phyloP scores from a whole-genome alignment of 2,329 filamentous ascomycete species.

The Paraphoma chrysanthemicola region DNA sequence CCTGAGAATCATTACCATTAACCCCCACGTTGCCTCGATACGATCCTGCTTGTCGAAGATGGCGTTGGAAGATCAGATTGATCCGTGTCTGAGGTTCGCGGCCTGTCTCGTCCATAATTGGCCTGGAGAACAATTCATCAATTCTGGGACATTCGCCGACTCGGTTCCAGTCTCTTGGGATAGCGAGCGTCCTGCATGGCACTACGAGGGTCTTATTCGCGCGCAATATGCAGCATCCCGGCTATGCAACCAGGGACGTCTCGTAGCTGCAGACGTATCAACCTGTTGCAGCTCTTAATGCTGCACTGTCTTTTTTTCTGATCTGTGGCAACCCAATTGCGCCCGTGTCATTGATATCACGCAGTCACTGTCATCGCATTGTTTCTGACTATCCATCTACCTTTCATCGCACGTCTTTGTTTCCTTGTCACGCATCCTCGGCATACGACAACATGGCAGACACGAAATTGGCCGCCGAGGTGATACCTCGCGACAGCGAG shows the following conservation, averaged over 20 bases:
- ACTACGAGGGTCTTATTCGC: not conserved
- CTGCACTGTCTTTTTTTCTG: not conserved
- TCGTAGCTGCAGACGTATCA: not conserved
- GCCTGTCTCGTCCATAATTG: no score
- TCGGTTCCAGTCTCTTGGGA: not conserved
- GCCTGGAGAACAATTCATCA: not conserved
- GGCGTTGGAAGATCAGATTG: no score
- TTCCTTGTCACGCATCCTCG: not conserved
- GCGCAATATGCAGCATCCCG: not conserved
- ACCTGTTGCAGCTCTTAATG: not conserved
- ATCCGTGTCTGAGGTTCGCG: no score
- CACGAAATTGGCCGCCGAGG: conserved; percentile 5
- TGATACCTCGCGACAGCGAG: conserved; percentile 12
- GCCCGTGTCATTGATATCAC: not conserved
- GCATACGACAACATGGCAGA: conserved; percentile 2
- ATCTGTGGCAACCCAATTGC: not conserved
- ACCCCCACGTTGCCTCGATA: not conserved
- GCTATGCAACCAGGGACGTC: not conserved
- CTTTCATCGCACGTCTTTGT: not conserved
- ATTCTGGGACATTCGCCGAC: not conserved
- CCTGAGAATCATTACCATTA: not conserved
- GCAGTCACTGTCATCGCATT: not conserved
- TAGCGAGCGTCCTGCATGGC: not conserved
- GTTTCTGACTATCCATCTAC: not conserved
- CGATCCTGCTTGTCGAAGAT: not conserved